Evolutionary conservation across 73 alveolate genomes (phyloP), one percentile per base, ranked within the genome.

Genomic region (Paramecium sexaurelia): DNA sequence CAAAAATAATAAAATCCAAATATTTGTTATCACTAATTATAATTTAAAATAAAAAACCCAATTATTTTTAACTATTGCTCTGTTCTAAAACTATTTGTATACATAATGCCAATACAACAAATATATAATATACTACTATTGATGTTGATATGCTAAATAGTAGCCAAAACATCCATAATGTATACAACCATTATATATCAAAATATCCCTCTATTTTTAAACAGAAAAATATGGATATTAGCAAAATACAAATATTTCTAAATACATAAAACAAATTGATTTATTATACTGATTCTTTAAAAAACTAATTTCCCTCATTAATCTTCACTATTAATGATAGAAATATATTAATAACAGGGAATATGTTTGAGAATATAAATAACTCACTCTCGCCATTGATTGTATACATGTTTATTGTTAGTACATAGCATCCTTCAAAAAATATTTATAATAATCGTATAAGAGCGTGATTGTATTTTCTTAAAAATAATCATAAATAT

Each of bases 91-190:
- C 7, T 6, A 26, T 45, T 61, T 61, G 43, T 10, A 61, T 26
- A 4, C 83, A 0, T 11, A 61, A 32, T 0, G 83, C 83, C 24
- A 61, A 61, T 29, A 61, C 83, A 26, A 61, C 83, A 24, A 61
- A 61, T 9, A 61, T 32, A 11, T 61, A 61, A 6, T 61, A 61
- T 11, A 61, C 1, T 3, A 19, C 17, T 2, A 61, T 26, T 24
- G 83, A 61, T 61, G 47, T 45, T 61, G 43, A 26, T 3, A 61
- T 0, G 26, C 83, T 61, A 61, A 61, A 61, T 61, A 61, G 7
- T 29, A 61, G 39, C 83, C 83, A 61, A 19, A 61, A 26, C 24
- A 61, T 29, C 83, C 83, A 61, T 61, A 61, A 61, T 22, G 83
- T 24, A 27, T 61, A 61, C 9, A 61, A 26, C 83, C 83, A 61